phyloP scores from a whole-genome alignment of 768 basidiomycete genomes.

The Tulasnella calospora region DNA sequence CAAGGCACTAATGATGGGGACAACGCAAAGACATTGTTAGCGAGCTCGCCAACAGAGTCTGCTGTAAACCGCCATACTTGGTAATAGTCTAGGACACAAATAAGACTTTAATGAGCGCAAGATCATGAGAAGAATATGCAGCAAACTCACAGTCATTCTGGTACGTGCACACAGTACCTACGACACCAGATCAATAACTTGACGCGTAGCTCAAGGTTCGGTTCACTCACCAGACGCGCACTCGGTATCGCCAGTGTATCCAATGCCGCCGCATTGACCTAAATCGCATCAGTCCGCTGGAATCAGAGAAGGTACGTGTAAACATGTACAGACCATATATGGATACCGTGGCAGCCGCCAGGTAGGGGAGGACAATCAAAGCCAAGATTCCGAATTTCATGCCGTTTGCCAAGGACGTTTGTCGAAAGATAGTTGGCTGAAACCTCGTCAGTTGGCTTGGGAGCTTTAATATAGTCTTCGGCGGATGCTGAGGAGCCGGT shows the following conservation, averaged over 20 bases:
- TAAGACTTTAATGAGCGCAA: background rate
- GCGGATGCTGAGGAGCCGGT: background rate
- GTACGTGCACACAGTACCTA: background rate
- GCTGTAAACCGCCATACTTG: background rate
- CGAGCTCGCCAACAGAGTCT: background rate
- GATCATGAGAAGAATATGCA: background rate
- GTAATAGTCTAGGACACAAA: background rate
- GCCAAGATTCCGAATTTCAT: background rate
- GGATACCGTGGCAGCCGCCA: background rate
- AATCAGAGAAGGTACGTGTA: background rate
- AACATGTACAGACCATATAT: background rate
- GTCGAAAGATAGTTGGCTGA: background rate
- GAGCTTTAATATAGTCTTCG: background rate
- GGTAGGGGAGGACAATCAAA: slow-evolving; percentile 4
- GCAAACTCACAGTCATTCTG: background rate
- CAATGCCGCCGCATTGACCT: background rate
- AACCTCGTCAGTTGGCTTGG: background rate
- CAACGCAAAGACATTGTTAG: too few species aligned
- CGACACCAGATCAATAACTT: too few species aligned
- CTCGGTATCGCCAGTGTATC: background rate
- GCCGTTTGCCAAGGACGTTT: background rate
- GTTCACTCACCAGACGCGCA: background rate
- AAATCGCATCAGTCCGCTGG: background rate
- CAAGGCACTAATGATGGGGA: background rate
- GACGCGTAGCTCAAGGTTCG: background rate